Evolutionary conservation across 169 alveolate species (phyloP), one percentile per base, ranked within the genome.

Genomic region (Ichthyophthirius multifiliis): DNA sequence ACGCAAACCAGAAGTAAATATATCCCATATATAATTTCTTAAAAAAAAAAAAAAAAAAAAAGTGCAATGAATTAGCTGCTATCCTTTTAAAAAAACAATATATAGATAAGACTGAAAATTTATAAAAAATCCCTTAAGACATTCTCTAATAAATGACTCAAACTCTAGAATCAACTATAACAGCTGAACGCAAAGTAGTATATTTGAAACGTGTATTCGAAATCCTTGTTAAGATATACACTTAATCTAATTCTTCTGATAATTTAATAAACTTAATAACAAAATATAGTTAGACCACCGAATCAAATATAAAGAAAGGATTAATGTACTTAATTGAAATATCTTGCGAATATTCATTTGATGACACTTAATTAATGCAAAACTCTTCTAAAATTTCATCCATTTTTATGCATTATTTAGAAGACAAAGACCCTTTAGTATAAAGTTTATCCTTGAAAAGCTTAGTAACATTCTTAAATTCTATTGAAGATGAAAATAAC

Each of bases 281-380:
- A 37, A 34, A 67, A 31, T 37, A 37, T 32, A n/a, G 64, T 39
- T 18, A 34, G 18, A 32, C 77, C 16, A 34, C 77, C 18, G 30
- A 41, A 4, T 18, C 48, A 1, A 67, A 37, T 23, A 35, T 67
- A 10, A 67, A 67, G 46, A 67, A 35, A 27, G 35, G 63, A 16
- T 37, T 67, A 5, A 81, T 81, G 86, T 81, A 81, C 34, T 62
- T 71, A 12, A 62, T 81, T 5, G 82, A 81, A 39, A 81, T 81
- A 27, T 71, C 43, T 76, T 81, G 86, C 43, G 86, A 81, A 71
- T 81, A 46, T 64, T 76, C 86, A 5, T 62, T 81, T 44, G 43
- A 73, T 41, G 86, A 81, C 43, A 76, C 67, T 31, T 74, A 39
- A 48, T 74, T 81, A 62, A 55, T 81, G 41, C 67, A 81, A 73